Conservation (phyloP, 208 protist species). For the Phytomonas sp. region DNA sequence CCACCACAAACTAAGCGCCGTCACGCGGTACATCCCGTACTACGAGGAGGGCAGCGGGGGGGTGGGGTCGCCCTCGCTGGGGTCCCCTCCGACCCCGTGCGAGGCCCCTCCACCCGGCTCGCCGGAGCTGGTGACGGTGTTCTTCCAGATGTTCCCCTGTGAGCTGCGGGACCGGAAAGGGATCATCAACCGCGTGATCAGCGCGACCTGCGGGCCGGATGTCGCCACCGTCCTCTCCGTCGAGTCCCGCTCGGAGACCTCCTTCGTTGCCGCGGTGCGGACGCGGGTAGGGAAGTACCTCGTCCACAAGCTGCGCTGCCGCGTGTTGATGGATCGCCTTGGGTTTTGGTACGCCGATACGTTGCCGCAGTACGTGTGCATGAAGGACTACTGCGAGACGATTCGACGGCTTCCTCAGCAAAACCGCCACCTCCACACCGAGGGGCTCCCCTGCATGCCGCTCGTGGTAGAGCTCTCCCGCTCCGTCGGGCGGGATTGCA, state of each 20-base stretch:
- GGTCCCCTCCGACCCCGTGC: no score
- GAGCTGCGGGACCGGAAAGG: conserved; percentile 48
- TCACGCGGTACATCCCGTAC: conserved; percentile 32
- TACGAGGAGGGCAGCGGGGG: conserved; percentile 17
- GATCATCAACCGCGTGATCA: conserved; percentile 63
- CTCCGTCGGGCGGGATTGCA: conserved; percentile 18
- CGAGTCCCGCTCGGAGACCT: conserved; percentile 66
- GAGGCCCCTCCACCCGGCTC: no score
- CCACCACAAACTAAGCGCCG: conserved; percentile 24
- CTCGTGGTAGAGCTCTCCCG: conserved; percentile 66
- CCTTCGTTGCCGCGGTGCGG: conserved; percentile 51
- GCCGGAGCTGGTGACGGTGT: conserved; percentile 28
- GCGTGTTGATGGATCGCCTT: conserved; percentile 74
- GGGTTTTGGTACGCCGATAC: conserved; percentile 66
- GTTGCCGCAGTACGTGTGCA: conserved; percentile 46
- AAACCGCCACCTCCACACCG: conserved; percentile 53
- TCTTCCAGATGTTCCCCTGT: conserved; percentile 81
- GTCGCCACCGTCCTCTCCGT: conserved; percentile 35
- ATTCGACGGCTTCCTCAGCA: conserved; percentile 66
- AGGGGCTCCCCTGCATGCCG: conserved; percentile 78
- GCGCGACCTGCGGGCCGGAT: conserved; percentile 24
- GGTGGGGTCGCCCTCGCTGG: no score
- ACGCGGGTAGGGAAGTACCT: conserved; percentile 42
- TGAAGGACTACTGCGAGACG: conserved; percentile 73
- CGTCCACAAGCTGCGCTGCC: conserved; percentile 56